Evolutionary conservation across 305 asterid genomes (phyloP).

Genomic region (Solanum aculeatissimum): DNA sequence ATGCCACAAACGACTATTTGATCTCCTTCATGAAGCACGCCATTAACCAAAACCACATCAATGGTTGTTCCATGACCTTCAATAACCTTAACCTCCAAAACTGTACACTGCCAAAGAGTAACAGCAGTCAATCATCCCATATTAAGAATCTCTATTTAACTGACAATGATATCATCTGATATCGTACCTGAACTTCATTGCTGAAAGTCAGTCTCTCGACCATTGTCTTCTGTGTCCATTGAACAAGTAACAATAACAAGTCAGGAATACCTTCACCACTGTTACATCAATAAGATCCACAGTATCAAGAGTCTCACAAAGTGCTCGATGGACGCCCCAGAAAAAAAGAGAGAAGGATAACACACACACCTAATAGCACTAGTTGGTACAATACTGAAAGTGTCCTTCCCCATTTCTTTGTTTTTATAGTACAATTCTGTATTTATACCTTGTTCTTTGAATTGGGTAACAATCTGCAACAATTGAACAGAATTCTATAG

Average conservation of each 20-base stretch:
- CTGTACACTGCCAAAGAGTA: constrained; percentile 69
- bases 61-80: constrained; percentile 99
- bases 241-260: constrained; percentile 60
- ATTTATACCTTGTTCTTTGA: constrained; percentile 92
- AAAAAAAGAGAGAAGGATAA: not conserved
- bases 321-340: not conserved
- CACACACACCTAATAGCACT: constrained; percentile 92
- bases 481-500: constrained; percentile 1
- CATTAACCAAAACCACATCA: constrained; percentile 89
- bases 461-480: constrained; percentile 58
- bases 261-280: constrained; percentile 99
- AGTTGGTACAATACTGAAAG: constrained; percentile 83
- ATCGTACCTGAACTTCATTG: constrained; percentile 65
- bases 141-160: not conserved
- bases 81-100: constrained; percentile 92
- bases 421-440: constrained; percentile 87
- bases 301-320: not conserved
- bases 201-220: constrained; percentile 71
- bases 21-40: constrained; percentile 98
- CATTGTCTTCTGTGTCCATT: constrained; percentile 96
- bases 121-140: not conserved
- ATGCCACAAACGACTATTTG: constrained; percentile 93
- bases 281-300: constrained; percentile 12
- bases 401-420: constrained; percentile 72
- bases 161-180: constrained; percentile 7